Evolutionary conservation across 164 flowering plant species (phyloP).

Genomic region (Santalum album): DNA sequence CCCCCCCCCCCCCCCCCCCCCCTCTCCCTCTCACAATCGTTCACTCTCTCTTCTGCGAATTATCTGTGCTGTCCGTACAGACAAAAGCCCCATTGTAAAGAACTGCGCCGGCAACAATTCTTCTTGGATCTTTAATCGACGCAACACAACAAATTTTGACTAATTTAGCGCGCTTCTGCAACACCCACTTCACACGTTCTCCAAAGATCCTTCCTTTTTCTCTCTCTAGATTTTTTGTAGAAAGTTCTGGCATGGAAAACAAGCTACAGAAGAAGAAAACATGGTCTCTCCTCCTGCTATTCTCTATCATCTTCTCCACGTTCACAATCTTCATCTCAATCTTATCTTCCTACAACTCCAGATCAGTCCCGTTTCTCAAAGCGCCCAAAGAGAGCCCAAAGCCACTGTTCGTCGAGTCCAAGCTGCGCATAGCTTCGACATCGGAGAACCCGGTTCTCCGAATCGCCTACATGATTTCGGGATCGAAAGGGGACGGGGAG

Average conservation of each 20-base stretch:
- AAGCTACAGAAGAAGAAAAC: conserved; percentile 33
- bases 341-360: conserved; percentile 20
- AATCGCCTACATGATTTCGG: conserved; percentile 69
- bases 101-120: no score
- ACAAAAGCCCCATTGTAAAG: no score
- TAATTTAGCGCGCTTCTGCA: not conserved
- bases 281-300: conserved; percentile 34
- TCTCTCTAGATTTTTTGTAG: not conserved
- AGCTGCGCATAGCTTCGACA: conserved; percentile 20
- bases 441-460: conserved; percentile 34
- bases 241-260: conserved; percentile 16
- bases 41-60: no score
- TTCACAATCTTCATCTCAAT: conserved; percentile 20
- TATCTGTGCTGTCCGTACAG: no score
- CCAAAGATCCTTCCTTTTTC: not conserved
- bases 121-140: no score
- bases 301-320: conserved; percentile 21
- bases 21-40: no score
- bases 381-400: not conserved
- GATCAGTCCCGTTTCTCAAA: conserved; percentile 1
- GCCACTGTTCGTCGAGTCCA: conserved; percentile 57
- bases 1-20: no score
- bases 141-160: not conserved
- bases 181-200: not conserved
- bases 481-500: conserved; percentile 57